Conservation (phyloP, 2,329 filamentous ascomycete genomes). For the Cadophora malorum region DNA sequence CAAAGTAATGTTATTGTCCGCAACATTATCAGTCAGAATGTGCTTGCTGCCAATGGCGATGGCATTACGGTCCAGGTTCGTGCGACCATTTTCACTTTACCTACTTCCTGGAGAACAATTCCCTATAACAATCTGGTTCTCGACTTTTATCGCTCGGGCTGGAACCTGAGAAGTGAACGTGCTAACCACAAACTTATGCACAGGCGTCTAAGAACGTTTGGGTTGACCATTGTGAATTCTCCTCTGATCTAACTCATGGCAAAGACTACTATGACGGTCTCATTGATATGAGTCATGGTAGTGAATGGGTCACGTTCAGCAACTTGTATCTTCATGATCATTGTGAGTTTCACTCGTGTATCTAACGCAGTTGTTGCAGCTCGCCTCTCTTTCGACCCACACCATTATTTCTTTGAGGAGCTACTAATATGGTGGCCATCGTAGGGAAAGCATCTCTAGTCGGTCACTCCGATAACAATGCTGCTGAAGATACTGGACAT, state of each 20-base stretch:
- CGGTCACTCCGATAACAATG: conserved; percentile 42
- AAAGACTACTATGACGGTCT: conserved; percentile 54
- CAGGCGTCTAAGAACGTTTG: conserved; percentile 47
- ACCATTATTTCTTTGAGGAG: neutral
- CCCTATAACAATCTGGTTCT: no score
- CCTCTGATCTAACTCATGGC: conserved; percentile 45
- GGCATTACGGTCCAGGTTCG: conserved; percentile 56
- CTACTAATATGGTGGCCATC: neutral
- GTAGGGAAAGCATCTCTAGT: conserved; percentile 39
- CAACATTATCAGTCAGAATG: conserved; percentile 60
- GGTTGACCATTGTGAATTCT: conserved; percentile 45
- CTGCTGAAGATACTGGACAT: conserved; percentile 40
- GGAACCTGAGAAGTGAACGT: no score
- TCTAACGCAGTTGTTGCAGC: neutral
- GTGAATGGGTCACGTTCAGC: conserved; percentile 52
- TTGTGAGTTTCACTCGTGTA: conserved; percentile 13
- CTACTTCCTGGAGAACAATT: no score
- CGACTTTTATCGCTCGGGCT: no score
- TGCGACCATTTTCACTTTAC: conserved; percentile 28
- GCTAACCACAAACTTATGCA: no score
- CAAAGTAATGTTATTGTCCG: conserved; percentile 61
- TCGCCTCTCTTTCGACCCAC: no score
- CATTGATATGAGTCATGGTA: conserved; percentile 53
- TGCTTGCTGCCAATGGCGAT: conserved; percentile 54
- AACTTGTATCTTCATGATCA: conserved; percentile 54